phyloP scores from a whole-genome alignment of 352 stramenopile genomes.

The Hyaloperonospora brassicae region DNA sequence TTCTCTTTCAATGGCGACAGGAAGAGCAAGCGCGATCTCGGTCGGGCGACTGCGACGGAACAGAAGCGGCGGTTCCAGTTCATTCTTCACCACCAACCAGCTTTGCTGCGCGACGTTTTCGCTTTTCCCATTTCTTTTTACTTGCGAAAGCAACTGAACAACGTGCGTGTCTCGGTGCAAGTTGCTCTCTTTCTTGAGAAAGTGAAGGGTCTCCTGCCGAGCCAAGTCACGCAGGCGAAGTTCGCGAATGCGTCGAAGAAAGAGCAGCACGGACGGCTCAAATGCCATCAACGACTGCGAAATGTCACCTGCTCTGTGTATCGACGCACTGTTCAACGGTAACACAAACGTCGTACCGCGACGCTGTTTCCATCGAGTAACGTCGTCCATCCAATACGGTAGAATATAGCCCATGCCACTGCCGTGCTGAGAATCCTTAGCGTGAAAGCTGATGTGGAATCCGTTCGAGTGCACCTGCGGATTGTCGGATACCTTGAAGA shows the following conservation, averaged over 20 bases:
- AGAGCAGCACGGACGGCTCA: conserved; percentile 74
- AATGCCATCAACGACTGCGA: conserved; percentile 55
- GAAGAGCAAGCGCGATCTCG: conserved; percentile 55
- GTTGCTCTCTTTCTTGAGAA: conserved; percentile 40
- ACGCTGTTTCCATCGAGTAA: conserved; percentile 29
- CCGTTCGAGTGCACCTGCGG: conserved; percentile 86
- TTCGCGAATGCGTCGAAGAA: conserved; percentile 61
- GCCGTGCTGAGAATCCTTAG: conserved; percentile 36
- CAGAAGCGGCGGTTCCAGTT: conserved; percentile 22
- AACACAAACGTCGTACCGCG: conserved; percentile 68
- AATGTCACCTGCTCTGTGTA: conserved; percentile 40
- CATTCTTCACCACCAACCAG: conserved; percentile 56
- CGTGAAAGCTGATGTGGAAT: conserved; percentile 77
- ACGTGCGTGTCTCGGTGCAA: conserved; percentile 19
- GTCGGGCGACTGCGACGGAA: conserved; percentile 25
- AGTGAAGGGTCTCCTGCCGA: conserved; percentile 26
- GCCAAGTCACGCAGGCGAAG: conserved; percentile 46
- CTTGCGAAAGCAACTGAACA: conserved; percentile 36
- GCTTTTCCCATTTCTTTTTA: conserved; percentile 8
- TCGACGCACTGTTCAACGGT: conserved; percentile 50
- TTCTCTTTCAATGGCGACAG: conserved; percentile 17
- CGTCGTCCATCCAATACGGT: conserved; percentile 65
- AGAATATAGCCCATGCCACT: conserved; percentile 69
- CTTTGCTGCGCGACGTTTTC: conserved; percentile 28
- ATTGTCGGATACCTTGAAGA: conserved; percentile 81